These are phyloP conservation scores for Coniochaeta sp. DNA, from an alignment of 2,329 filamentous ascomycete species.

Conservation along the genomic window DNA sequence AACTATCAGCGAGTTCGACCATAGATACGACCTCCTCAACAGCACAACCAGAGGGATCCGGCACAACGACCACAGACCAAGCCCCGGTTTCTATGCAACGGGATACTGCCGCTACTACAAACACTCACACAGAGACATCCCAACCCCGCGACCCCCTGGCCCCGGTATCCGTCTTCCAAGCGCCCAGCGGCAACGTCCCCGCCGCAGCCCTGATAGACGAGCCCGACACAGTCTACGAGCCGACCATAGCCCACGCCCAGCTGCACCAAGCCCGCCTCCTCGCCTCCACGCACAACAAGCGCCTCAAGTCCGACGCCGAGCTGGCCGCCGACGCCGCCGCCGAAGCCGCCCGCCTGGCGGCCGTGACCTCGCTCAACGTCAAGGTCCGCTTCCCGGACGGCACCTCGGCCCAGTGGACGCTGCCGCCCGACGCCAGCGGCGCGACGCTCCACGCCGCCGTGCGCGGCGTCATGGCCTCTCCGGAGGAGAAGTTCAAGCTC, in stretches of 20 bases:
- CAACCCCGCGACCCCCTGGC: conserved; percentile 26
- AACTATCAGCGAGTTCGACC: neutral
- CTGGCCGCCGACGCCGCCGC: conserved; percentile 61
- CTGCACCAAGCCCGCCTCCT: conserved; percentile 63
- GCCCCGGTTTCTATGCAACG: neutral
- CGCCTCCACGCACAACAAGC: conserved; percentile 58
- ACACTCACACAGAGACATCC: neutral
- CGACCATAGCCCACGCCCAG: conserved; percentile 67
- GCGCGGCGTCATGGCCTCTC: conserved; percentile 58
- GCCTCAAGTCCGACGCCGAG: conserved; percentile 77
- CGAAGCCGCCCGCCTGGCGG: conserved; percentile 56
- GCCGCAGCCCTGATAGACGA: conserved; percentile 61
- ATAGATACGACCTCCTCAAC: neutral
- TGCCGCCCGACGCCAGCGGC: conserved; percentile 61
- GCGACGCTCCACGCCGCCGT: conserved; percentile 69
- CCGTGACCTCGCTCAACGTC: conserved; percentile 61
- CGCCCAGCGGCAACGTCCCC: conserved; percentile 67
- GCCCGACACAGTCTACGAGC: conserved; percentile 69
- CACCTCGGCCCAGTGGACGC: conserved; percentile 65
- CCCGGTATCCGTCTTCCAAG: conserved; percentile 66
- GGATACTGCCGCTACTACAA: neutral
- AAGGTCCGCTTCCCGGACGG: conserved; percentile 87
- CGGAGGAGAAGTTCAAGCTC: conserved; percentile 63
- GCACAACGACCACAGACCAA: neutral
- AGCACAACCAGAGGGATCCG: neutral